Conservation (phyloP, 176 grass and related monocot genomes). For the Melocanna baccifera region DNA sequence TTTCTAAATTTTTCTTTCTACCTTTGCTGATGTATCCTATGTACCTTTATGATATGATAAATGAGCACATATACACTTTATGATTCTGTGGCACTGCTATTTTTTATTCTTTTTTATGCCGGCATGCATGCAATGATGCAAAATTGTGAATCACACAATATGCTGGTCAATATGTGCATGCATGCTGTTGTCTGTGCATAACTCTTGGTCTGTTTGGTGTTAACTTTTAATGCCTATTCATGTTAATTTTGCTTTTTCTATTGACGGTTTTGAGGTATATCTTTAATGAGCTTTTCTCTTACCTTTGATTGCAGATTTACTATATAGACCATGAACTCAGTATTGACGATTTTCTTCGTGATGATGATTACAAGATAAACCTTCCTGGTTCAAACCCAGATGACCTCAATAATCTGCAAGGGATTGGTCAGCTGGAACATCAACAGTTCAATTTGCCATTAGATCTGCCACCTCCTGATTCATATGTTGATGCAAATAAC, state of each 20-base stretch:
- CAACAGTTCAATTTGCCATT: constrained; percentile 45
- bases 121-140: not conserved
- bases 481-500: constrained; percentile 45
- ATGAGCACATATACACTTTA: not conserved
- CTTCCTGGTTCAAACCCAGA: constrained; percentile 37
- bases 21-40: not conserved
- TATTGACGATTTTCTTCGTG: constrained; percentile 58
- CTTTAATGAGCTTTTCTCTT: constrained; percentile 28
- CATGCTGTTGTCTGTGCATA: not conserved
- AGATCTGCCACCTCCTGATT: constrained; percentile 35
- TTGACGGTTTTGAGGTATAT: constrained; percentile 10
- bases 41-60: constrained; percentile 10
- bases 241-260: not conserved
- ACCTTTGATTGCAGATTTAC: constrained; percentile 55
- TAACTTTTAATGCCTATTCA: not conserved
- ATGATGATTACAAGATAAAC: constrained; percentile 53
- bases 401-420: constrained; percentile 44
- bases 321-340: constrained; percentile 67
- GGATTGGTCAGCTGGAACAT: constrained; percentile 53
- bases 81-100: not conserved
- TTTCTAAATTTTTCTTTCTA: not conserved
- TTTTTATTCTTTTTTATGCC: not conserved
- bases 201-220: not conserved
- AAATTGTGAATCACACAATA: constrained; percentile 15
- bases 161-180: not conserved